Conservation (phyloP, 495 filamentous ascomycete genomes). For the Penicillium roqueforti region DNA sequence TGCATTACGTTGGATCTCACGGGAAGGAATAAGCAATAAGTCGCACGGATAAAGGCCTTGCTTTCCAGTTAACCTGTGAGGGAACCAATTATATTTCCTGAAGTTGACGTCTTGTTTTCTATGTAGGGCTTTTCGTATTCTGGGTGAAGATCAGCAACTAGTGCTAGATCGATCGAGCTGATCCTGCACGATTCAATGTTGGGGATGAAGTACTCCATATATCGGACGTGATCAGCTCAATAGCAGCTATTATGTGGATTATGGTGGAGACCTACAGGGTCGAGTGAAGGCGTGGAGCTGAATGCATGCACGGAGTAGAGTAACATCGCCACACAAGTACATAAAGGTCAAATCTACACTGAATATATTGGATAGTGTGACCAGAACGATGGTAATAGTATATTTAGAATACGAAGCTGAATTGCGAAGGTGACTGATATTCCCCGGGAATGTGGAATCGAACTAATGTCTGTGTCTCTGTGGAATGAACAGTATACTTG, state of each 20-base stretch:
- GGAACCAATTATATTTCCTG: neutral
- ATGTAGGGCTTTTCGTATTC: neutral
- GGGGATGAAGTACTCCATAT: neutral
- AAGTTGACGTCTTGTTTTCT: neutral
- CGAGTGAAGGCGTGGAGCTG: constrained; percentile 1
- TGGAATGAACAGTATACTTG: neutral
- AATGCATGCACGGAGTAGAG: neutral
- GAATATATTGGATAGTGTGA: neutral
- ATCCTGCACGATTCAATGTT: neutral
- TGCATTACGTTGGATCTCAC: constrained; percentile 9
- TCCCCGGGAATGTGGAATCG: neutral
- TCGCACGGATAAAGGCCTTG: neutral
- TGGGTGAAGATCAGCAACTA: neutral
- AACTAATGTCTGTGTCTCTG: neutral
- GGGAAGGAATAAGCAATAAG: constrained; percentile 2
- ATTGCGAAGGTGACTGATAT: neutral
- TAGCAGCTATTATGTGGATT: neutral
- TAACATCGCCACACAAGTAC: neutral
- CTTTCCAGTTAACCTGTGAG: neutral
- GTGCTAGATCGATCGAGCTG: neutral
- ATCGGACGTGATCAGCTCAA: neutral
- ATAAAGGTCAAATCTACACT: neutral
- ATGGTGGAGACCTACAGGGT: neutral
- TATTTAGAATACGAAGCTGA: neutral
- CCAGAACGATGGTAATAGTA: neutral